Conservation (phyloP, 345 rosid genomes). For the Turritis glabra region DNA sequence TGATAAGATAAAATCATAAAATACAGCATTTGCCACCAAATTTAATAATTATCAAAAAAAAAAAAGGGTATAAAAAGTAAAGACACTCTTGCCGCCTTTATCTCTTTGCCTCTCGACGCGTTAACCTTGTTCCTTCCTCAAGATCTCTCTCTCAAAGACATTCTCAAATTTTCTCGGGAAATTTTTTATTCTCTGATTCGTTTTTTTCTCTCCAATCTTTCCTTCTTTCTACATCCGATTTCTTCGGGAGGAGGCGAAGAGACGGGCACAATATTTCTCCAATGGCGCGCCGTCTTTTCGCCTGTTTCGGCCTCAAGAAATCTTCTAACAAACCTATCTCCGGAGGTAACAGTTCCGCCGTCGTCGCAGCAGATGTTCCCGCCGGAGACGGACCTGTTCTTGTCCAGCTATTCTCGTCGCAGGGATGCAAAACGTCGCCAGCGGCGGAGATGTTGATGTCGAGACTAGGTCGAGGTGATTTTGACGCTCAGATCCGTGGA, state of each 20-base stretch:
- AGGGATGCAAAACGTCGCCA: conserved; percentile 81
- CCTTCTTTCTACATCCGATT: conserved; percentile 13
- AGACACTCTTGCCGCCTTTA: conserved; percentile 46
- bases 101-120: conserved; percentile 44
- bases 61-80: background rate
- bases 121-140: conserved; percentile 8
- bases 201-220: conserved; percentile 17
- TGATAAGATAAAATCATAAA: too few relatives aligned
- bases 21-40: conserved; percentile 39
- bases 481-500: conserved; percentile 45
- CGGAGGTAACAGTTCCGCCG: conserved; percentile 29
- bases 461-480: conserved; percentile 90
- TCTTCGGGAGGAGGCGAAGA: conserved; percentile 34
- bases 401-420: conserved; percentile 89
- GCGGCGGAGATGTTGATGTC: conserved; percentile 81
- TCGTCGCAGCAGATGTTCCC: conserved; percentile 38
- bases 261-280: conserved; percentile 9
- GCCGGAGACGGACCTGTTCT: conserved; percentile 56
- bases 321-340: conserved; percentile 19
- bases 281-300: conserved; percentile 75
- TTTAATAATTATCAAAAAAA: background rate
- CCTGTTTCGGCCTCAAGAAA: conserved; percentile 55
- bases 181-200: conserved; percentile 2
- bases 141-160: background rate
- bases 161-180: conserved; percentile 8